Evolutionary conservation across 306 rosid genomes (phyloP).

Genomic region (Lagenaria siceraria): DNA sequence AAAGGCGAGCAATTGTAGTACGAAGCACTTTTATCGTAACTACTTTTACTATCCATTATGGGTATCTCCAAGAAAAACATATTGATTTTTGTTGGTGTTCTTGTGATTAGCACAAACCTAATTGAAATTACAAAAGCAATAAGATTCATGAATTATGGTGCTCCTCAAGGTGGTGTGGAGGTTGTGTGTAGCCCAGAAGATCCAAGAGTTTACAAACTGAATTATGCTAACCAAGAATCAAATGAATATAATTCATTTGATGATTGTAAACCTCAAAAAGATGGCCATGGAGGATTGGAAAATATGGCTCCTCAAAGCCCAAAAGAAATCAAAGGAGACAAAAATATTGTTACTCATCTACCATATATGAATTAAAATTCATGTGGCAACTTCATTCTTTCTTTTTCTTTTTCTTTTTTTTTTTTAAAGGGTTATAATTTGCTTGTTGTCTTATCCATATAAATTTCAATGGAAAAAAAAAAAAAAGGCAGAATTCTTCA

Average conservation of each 20-base stretch:
- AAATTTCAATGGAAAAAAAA: no score
- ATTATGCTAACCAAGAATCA: background rate
- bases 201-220: background rate
- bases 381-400: background rate
- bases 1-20: background rate
- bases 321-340: background rate
- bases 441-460: background rate
- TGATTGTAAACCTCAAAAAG: background rate
- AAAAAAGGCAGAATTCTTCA: no score
- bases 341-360: background rate
- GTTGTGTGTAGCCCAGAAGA: background rate
- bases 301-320: background rate
- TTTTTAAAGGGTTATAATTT: no score
- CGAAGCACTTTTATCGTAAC: background rate
- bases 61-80: background rate
- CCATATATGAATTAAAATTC: background rate
- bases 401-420: no score
- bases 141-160: background rate
- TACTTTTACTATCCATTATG: background rate
- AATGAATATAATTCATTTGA: background rate
- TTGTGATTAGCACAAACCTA: background rate
- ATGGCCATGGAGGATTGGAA: no score
- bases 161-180: background rate
- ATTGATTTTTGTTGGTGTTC: background rate
- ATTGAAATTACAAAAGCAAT: background rate